Percentiles rank a stretch among this genome's conserved stretches.
phyloP scores from a whole-genome alignment of 805 yeast species.

The Phaffomyces antillensis region DNA sequence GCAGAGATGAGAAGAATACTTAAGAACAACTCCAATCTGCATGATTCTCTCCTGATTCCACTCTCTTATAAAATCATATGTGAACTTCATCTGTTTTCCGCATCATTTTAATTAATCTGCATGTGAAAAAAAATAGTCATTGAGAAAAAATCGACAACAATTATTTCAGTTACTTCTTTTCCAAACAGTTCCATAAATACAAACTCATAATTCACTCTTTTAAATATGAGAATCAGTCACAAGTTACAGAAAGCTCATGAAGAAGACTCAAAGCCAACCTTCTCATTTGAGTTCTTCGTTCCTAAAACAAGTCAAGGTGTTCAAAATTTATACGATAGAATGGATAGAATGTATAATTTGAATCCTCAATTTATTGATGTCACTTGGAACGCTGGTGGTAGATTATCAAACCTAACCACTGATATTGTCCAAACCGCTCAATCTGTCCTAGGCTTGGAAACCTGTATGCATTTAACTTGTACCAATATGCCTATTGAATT shows the following conservation, averaged over 20 bases:
- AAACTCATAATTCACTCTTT: too few relatives aligned
- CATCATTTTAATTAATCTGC: constrained; percentile 1
- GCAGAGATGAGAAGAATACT: neutral
- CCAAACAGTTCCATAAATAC: neutral
- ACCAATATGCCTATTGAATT: constrained; percentile 82
- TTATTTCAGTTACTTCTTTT: neutral
- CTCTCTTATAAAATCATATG: constrained; percentile 1
- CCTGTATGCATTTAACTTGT: constrained; percentile 97
- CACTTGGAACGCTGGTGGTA: constrained; percentile 98
- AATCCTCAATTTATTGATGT: constrained; percentile 90
- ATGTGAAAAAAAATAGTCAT: constrained; percentile 10
- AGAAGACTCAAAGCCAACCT: constrained; percentile 48
- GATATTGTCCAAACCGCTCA: constrained; percentile 91
- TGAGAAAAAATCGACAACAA: constrained; percentile 3
- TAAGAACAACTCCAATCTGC: neutral
- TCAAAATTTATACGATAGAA: constrained; percentile 90
- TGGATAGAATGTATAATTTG: constrained; percentile 94
- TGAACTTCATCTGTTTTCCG: constrained; percentile 5
- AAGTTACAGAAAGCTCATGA: constrained; percentile 28
- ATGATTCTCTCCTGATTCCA: neutral
- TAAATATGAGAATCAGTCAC: constrained; percentile 32
- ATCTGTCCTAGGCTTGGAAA: constrained; percentile 83
- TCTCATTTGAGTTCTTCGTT: constrained; percentile 93
- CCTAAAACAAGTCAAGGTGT: constrained; percentile 98
- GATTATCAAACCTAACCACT: constrained; percentile 72